Conservation (phyloP, 2,329 filamentous ascomycete species). For the Venturiaceae sp. region DNA sequence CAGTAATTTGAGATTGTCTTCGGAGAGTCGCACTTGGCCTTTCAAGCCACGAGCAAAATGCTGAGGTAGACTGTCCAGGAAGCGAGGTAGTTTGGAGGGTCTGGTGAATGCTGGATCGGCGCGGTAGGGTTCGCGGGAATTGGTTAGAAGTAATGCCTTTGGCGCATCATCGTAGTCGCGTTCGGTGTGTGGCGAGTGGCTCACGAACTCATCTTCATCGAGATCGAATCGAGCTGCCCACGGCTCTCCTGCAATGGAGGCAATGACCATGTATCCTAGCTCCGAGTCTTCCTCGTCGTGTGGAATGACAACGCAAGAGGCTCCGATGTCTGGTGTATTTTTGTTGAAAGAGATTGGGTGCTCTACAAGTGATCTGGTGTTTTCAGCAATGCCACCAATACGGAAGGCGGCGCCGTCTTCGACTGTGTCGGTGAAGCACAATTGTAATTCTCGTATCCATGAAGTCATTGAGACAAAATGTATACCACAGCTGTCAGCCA, state of each 20-base stretch:
- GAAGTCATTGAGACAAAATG: slow-evolving; percentile 44
- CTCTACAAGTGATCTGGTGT: not conserved
- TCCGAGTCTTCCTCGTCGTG: slow-evolving; percentile 33
- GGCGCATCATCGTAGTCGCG: slow-evolving; percentile 14
- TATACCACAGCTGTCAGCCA: slow-evolving; percentile 45
- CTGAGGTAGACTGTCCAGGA: not conserved
- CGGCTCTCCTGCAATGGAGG: slow-evolving; percentile 35
- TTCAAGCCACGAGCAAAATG: slow-evolving; percentile 31
- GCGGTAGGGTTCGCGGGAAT: slow-evolving; percentile 58
- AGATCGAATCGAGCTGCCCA: slow-evolving; percentile 43
- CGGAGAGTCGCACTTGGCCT: slow-evolving; percentile 60
- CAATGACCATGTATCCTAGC: slow-evolving; percentile 38
- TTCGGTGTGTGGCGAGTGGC: slow-evolving; percentile 2
- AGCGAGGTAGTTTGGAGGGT: slow-evolving; percentile 12
- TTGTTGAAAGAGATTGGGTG: slow-evolving; percentile 1
- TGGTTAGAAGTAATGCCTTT: slow-evolving; percentile 42
- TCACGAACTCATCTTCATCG: slow-evolving; percentile 20
- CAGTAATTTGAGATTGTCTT: slow-evolving; percentile 60
- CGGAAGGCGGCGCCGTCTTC: slow-evolving; percentile 45
- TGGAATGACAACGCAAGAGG: slow-evolving; percentile 40
- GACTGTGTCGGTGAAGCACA: slow-evolving; percentile 43
- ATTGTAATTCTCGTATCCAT: slow-evolving; percentile 47
- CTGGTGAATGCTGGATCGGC: slow-evolving; percentile 52
- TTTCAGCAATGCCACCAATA: slow-evolving; percentile 41
- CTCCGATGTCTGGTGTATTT: not conserved